Conservation (phyloP, 805 yeast species). For the Metschnikowia gelsemii region DNA sequence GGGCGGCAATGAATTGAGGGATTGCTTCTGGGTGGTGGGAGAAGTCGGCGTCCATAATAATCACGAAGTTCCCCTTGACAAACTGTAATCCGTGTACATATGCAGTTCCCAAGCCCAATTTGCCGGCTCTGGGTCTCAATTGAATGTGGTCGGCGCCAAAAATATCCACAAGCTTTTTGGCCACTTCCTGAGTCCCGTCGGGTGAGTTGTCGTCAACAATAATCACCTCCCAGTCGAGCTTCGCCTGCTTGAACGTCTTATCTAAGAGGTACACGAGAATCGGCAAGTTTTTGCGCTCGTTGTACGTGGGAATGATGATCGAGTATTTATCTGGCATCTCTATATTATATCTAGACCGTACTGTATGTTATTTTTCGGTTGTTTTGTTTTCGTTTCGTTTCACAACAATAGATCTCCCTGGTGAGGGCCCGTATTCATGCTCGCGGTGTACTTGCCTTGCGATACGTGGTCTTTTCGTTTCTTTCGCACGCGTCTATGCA, state of each 20-base stretch:
- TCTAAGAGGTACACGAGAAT: constrained; percentile 68
- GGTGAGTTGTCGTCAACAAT: constrained; percentile 81
- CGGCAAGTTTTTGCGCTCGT: constrained; percentile 64
- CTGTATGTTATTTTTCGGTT: neutral
- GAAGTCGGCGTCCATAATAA: constrained; percentile 84
- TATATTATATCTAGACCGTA: constrained; percentile 2
- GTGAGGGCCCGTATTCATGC: no score
- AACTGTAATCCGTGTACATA: constrained; percentile 73
- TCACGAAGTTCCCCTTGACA: constrained; percentile 71
- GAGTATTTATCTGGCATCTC: constrained; percentile 53
- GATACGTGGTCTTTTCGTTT: constrained; percentile 12
- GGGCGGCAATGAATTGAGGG: constrained; percentile 70
- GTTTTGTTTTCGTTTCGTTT: neutral
- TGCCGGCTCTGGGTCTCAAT: constrained; percentile 71
- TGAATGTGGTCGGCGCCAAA: constrained; percentile 62
- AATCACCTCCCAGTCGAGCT: constrained; percentile 70
- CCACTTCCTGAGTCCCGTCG: constrained; percentile 77
- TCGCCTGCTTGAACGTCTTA: constrained; percentile 58
- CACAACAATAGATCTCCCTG: no score
- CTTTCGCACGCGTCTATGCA: no score
- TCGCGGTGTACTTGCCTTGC: neutral
- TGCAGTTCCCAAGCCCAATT: constrained; percentile 78
- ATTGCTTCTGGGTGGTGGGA: constrained; percentile 80
- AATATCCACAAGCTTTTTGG: constrained; percentile 54
- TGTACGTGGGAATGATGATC: constrained; percentile 74